Evolutionary conservation across 129 eudicot genomes (phyloP), one percentile per base, ranked within the genome.

Genomic region (Pseudognaphalium luteoalbum): DNA sequence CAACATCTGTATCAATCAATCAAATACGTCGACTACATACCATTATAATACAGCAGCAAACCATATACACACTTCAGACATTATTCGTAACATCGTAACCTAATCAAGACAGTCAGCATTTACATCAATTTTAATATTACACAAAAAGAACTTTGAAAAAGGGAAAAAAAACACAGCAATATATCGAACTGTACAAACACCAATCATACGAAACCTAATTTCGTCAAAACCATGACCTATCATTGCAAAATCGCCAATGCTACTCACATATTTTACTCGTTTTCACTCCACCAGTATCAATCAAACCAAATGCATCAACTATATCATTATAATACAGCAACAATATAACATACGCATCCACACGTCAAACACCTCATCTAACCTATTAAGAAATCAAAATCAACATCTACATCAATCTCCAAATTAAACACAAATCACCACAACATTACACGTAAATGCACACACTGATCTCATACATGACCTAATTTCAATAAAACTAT

Each of bases 401-500:
- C 71, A 59, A 57, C 65, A 61, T 39, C 16, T 17, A 14, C 60
- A 70, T 47, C 63, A 78, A 70, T 70, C 82, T 78, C 41, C 28
- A 60, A 30, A 78, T 15, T 9, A 60, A 32, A 25, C 28, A 25
- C 28, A 25, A 25, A 25, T 25, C 28, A 25, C 28, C 29, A 60
- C 57, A 78, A 12, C 52, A 44, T 29, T 65, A 15, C 80, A 19
- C 66, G 6, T 0, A 50, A 76, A 33, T 14, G 21, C 62, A 3
- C 0, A 47, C 34, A 17, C 14, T 7, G 50, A 41, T 63, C 71
- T 63, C 62, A n/a, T 22, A 74, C 4, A 22, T 34, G 32, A 12
- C 8, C 28, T 3, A 44, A 44, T 44, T 44, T 44, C 4, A 44
- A n/a, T 14, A 44, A 42, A 44, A 11, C 12, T 0, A 44, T 0